phyloP scores from a whole-genome alignment of 164 flowering plant species.

The Vitis vinifera region ASM3070453v1 NC_081813.1:4236501-4237000 shows the following conservation, averaged over 20 bases:
- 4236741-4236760: too few species aligned
- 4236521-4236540: too few species aligned
- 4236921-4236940: conserved; percentile 85
- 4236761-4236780: too few species aligned
- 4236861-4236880: conserved; percentile 84
- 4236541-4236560: too few species aligned
- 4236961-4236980: conserved; percentile 73
- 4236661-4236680: too few species aligned
- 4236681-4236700: not conserved
- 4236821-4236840: conserved; percentile 47
- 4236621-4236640: too few species aligned
- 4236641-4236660: too few species aligned
- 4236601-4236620: too few species aligned
- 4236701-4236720: not conserved
- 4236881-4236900: conserved; percentile 54
- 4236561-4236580: too few species aligned
- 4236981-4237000: conserved; percentile 75
- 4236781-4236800: not conserved
- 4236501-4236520: too few species aligned
- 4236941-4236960: conserved; percentile 79
- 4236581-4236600: too few species aligned
- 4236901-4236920: conserved; percentile 64
- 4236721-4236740: too few species aligned
- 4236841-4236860: conserved; percentile 81
- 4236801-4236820: not conserved